phyloP scores from a whole-genome alignment of 2,329 filamentous ascomycete genomes.

The Metarhizium sp. region DNA sequence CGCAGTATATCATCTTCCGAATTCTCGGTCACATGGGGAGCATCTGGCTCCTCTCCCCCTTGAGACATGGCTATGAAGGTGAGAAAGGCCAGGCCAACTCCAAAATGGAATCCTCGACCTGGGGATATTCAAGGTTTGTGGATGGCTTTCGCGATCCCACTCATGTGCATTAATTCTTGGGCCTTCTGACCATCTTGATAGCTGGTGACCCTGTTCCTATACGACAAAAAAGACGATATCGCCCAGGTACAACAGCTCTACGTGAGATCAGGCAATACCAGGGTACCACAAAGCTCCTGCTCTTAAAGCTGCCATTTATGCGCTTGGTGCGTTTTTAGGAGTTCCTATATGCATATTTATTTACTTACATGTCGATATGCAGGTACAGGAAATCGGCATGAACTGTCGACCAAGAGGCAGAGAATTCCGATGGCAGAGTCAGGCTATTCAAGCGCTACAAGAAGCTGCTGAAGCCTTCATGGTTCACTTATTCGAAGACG shows the following conservation, averaged over 20 bases:
- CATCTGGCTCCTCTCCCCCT: background rate
- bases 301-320: slow-evolving; percentile 72
- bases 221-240: slow-evolving; percentile 54
- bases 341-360: background rate
- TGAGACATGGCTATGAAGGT: background rate
- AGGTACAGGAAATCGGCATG: slow-evolving; percentile 59
- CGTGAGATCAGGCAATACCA: slow-evolving; percentile 90
- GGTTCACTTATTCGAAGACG: slow-evolving; percentile 79
- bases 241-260: slow-evolving; percentile 74
- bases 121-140: slow-evolving; percentile 31
- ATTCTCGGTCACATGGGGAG: background rate
- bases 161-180: background rate
- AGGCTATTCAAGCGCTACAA: slow-evolving; percentile 86
- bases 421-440: slow-evolving; percentile 89
- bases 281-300: slow-evolving; percentile 76
- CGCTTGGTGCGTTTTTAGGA: slow-evolving; percentile 46
- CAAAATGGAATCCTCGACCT: slow-evolving; percentile 17
- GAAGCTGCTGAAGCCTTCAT: slow-evolving; percentile 95
- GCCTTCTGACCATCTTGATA: slow-evolving; percentile 24
- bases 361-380: background rate
- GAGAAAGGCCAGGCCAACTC: background rate
- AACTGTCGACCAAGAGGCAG: slow-evolving; percentile 51
- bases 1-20: background rate
- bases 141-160: background rate
- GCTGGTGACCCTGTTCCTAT: slow-evolving; percentile 66